phyloP scores from a whole-genome alignment of 345 rosid genomes.

The Aquilaria malaccensis region DNA sequence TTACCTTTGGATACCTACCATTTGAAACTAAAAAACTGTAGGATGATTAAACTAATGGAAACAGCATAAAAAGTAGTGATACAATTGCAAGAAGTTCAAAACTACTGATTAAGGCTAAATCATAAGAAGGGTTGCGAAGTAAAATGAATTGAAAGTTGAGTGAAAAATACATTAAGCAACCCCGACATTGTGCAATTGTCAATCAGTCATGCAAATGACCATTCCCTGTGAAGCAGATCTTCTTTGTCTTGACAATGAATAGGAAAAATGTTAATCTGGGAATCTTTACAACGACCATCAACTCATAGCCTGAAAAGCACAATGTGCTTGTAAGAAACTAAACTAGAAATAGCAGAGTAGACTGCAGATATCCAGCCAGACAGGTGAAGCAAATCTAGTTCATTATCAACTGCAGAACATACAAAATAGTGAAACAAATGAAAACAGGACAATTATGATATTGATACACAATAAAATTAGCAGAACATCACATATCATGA shows the following conservation, averaged over 20 bases:
- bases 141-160: constrained; percentile 6
- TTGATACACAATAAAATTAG: too few relatives aligned
- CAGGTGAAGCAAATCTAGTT: too few relatives aligned
- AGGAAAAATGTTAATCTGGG: constrained; percentile 19
- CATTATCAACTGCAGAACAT: too few relatives aligned
- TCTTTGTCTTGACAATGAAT: constrained; percentile 31
- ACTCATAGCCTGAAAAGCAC: constrained; percentile 36
- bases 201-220: constrained; percentile 44
- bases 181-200: constrained; percentile 78
- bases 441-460: too few relatives aligned
- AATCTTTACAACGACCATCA: constrained; percentile 16
- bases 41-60: not conserved
- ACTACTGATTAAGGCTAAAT: constrained; percentile 1
- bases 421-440: too few relatives aligned
- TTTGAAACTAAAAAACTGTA: not conserved
- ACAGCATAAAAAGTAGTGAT: not conserved
- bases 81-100: constrained; percentile 1
- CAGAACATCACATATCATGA: too few relatives aligned
- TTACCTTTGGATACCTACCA: not conserved
- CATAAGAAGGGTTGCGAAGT: constrained; percentile 7
- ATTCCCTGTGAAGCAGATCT: constrained; percentile 45
- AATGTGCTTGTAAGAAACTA: constrained; percentile 20
- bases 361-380: not conserved
- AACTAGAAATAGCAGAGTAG: constrained; percentile 3
- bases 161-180: constrained; percentile 66